These are phyloP conservation scores for Yamadazyma takamatsuzukensis DNA, from an alignment of 805 yeast species.

Conservation along the genomic window DNA sequence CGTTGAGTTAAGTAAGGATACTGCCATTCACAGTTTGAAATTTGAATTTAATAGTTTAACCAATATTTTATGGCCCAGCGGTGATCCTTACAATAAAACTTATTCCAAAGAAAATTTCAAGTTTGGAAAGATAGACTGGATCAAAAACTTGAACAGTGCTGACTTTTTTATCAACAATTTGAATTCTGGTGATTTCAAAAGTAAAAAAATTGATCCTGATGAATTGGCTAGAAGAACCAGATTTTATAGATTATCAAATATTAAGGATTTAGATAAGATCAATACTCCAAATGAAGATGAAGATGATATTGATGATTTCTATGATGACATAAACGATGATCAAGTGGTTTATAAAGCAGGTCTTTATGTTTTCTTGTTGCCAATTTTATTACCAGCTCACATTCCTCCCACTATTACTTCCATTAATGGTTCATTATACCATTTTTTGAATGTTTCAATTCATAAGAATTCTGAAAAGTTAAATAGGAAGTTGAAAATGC, in stretches of 20 bases:
- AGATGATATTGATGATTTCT: conserved; percentile 1
- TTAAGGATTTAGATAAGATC: conserved; percentile 13
- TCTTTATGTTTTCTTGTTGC: conserved; percentile 63
- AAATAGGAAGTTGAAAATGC: conserved; percentile 31
- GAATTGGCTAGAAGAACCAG: conserved; percentile 40
- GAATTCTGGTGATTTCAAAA: conserved; percentile 42
- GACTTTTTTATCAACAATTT: conserved; percentile 41
- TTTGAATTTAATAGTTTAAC: conserved; percentile 43
- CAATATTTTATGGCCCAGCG: conserved; percentile 50
- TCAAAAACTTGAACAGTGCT: conserved; percentile 36
- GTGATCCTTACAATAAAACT: conserved; percentile 46
- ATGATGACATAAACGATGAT: conserved; percentile 5
- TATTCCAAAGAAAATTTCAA: conserved; percentile 45
- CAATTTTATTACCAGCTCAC: conserved; percentile 56
- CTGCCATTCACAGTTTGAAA: conserved; percentile 32
- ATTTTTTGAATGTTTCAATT: conserved; percentile 38
- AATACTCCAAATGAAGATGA: conserved; percentile 4
- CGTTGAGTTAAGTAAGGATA: conserved; percentile 40
- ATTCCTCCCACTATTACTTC: conserved; percentile 61
- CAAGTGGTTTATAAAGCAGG: conserved; percentile 51
- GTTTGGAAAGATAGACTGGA: conserved; percentile 48
- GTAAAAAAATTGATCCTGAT: conserved; percentile 40
- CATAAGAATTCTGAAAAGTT: conserved; percentile 33
- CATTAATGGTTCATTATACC: conserved; percentile 47
- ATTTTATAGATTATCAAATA: conserved; percentile 22